These are phyloP conservation scores for Trametes meyenii DNA, from an alignment of 768 basidiomycete genomes.

Conservation along the genomic window DNA sequence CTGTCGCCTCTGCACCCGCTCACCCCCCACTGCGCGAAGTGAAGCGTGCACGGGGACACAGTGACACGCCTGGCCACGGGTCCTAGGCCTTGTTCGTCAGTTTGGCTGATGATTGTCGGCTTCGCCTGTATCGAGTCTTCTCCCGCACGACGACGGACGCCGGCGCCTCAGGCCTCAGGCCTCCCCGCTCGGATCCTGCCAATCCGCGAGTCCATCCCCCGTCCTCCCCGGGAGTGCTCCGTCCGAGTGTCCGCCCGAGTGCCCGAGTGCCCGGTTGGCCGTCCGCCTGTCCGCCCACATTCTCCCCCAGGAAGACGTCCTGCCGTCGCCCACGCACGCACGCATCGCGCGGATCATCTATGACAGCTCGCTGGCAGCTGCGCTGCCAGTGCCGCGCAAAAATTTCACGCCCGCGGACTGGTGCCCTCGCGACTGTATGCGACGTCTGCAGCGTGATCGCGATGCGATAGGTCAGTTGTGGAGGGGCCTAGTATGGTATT, in stretches of 20 bases:
- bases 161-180: background rate
- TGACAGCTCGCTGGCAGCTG: background rate
- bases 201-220: background rate
- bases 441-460: too few relatives aligned
- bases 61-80: too few relatives aligned
- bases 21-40: background rate
- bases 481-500: too few relatives aligned
- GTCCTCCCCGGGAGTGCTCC: background rate
- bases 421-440: background rate
- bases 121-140: background rate
- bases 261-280: too few relatives aligned
- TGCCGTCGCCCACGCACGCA: background rate
- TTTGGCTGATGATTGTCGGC: too few relatives aligned
- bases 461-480: too few relatives aligned
- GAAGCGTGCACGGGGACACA: background rate
- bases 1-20: background rate
- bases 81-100: background rate
- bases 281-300: too few relatives aligned
- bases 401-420: background rate
- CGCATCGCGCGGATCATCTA: conserved; percentile 2
- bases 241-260: too few relatives aligned
- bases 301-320: background rate
- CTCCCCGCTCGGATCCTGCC: background rate
- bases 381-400: background rate
- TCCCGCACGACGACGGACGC: background rate